Conservation (phyloP, 768 basidiomycete genomes). For the Serendipita sp. region DNA sequence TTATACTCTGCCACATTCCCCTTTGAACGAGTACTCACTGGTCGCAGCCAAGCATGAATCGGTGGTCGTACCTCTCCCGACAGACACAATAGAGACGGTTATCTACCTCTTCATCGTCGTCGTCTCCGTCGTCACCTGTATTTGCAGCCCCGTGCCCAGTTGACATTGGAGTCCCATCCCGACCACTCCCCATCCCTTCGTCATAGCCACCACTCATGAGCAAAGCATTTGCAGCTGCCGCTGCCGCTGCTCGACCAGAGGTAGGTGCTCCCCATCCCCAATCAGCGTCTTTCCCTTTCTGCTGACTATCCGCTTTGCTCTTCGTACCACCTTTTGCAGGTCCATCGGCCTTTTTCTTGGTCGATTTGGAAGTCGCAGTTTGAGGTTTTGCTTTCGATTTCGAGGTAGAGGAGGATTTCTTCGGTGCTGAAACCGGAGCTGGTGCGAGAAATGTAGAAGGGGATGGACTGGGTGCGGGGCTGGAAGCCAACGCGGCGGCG, state of each 20-base stretch:
- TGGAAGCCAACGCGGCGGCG: background rate
- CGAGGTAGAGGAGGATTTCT: background rate
- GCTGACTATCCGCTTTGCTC: background rate
- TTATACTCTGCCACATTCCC: no score
- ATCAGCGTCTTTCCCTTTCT: slow-evolving; percentile 21
- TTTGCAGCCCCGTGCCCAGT: slow-evolving; percentile 33
- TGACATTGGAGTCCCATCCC: slow-evolving; percentile 12
- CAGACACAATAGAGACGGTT: slow-evolving; percentile 80
- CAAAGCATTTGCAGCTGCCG: slow-evolving; percentile 21
- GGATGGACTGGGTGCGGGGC: background rate
- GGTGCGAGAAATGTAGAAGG: background rate
- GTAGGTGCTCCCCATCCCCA: slow-evolving; percentile 60
- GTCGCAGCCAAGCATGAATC: slow-evolving; percentile 88
- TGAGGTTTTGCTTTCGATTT: background rate
- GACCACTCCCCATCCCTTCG: background rate
- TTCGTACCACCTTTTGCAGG: background rate
- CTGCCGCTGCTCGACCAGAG: slow-evolving; percentile 29
- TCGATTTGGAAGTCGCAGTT: background rate
- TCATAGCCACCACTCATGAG: background rate
- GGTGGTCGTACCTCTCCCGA: slow-evolving; percentile 71
- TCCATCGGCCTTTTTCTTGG: slow-evolving; percentile 6
- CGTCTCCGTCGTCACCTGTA: slow-evolving; percentile 25
- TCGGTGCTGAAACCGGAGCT: background rate
- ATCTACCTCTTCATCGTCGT: slow-evolving; percentile 29
- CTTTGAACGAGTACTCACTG: slow-evolving; percentile 31